Conservation (phyloP, 1,284 basidiomycete genomes). For the Paramarasmius palmivorus region DNA sequence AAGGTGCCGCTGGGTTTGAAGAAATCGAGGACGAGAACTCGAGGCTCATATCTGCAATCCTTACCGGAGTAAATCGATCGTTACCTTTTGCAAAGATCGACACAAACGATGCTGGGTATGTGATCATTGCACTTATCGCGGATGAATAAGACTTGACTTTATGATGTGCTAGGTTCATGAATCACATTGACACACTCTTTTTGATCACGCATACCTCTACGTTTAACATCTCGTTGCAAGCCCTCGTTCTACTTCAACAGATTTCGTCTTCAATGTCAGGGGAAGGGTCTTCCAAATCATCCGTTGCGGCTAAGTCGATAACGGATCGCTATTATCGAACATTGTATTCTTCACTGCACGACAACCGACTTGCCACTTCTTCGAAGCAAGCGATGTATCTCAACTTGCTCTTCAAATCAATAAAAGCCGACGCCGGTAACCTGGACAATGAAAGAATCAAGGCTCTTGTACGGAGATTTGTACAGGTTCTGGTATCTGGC, state of each 20-base stretch:
- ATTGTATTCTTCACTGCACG: conserved; percentile 87
- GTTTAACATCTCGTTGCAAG: conserved; percentile 97
- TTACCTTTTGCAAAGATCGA: conserved; percentile 87
- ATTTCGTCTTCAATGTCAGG: conserved; percentile 57
- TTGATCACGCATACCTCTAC: conserved; percentile 92
- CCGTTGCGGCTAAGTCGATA: conserved; percentile 52
- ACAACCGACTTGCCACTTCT: conserved; percentile 79
- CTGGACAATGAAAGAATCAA: conserved; percentile 57
- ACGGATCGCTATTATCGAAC: conserved; percentile 89
- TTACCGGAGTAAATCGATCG: conserved; percentile 95
- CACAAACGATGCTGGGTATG: conserved; percentile 54
- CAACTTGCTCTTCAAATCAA: conserved; percentile 91
- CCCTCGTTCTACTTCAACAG: conserved; percentile 90
- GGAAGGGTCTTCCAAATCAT: conserved; percentile 35
- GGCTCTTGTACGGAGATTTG: conserved; percentile 85
- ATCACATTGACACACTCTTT: conserved; percentile 94
- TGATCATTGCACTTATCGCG: conserved; percentile 6
- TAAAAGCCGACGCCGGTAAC: conserved; percentile 74
- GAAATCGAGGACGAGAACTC: conserved; percentile 83
- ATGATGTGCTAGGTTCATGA: conserved; percentile 62
- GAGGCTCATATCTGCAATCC: conserved; percentile 86
- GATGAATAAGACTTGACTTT: background rate
- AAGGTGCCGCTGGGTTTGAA: conserved; percentile 62
- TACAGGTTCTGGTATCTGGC: conserved; percentile 78
- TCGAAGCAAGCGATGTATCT: conserved; percentile 98